These are phyloP conservation scores for Litchi chinensis DNA, from an alignment of 345 rosid species.

Conservation along the genomic window DNA sequence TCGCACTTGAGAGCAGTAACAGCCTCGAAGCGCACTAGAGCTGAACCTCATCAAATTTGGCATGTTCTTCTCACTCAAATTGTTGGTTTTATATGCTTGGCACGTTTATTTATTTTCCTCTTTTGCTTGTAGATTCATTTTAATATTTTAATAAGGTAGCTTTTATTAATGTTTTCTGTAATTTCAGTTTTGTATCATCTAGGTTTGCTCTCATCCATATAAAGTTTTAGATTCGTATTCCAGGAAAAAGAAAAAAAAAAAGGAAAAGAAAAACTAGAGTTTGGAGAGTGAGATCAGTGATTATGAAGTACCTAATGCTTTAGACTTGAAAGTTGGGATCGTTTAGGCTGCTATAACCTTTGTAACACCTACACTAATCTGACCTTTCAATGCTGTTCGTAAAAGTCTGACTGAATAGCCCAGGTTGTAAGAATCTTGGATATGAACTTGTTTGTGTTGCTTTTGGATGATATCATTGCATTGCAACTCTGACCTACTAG, in stretches of 20 bases:
- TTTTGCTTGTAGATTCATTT: neutral
- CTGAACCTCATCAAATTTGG: constrained; percentile 89
- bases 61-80: constrained; percentile 33
- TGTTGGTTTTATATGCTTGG: constrained; percentile 23
- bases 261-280: neutral
- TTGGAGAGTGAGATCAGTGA: neutral
- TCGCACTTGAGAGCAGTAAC: constrained; percentile 89
- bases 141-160: constrained; percentile 2
- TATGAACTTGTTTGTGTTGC: neutral
- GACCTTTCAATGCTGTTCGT: neutral
- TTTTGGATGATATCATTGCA: neutral
- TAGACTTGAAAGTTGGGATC: neutral
- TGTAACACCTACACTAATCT: neutral
- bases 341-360: neutral
- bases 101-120: neutral
- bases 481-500: neutral
- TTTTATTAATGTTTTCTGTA: neutral
- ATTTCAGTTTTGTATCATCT: neutral
- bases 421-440: neutral
- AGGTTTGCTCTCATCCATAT: neutral
- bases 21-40: constrained; percentile 81
- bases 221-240: neutral
- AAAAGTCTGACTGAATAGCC: neutral
- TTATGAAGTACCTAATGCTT: neutral
- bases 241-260: neutral